Base-by-base conservation (phyloP, 2,329 filamentous ascomycete genomes). In the Trichoderma sp. region DNA sequence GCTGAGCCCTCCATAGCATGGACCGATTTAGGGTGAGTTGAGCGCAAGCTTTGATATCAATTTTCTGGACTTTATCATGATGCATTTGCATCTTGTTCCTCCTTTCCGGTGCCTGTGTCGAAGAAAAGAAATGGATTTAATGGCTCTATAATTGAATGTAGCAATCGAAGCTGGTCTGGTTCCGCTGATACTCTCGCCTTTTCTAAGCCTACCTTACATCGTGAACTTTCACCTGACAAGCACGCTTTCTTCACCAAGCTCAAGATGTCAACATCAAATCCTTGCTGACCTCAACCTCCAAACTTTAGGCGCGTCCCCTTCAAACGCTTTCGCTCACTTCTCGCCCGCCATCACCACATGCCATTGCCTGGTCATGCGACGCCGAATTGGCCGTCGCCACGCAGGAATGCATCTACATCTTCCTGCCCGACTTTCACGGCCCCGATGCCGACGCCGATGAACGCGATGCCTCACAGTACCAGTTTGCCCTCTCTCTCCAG, bases 301-400 rank as follows among this genome's bases (percentile, higher is more conserved):
- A 67, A 34, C 41, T 43, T 52, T 70, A 81, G 77, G 78, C 79
- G 51, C 78, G 81, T 7, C 81, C 82, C 1, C 77, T 87, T 9
- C 80, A 81, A 68, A 76, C 80, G 3, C 74, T 84, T 24, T 72
- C 74, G 54, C 73, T 84, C 21, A 74, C 75, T 44, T 78, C 79
- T 12, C 74, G 81, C 5, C 80, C 81, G 19, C 73, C 82, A 66
- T 78, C 79, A 30, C 77, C 77, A 5, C 79, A 79, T 65, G 74
- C 78, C 1, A 68, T 81, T 9, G 71, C 81, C 43, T 87, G 84
- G 82, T 87, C 85, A 24, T 81, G 81, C 67, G 85, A 87, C 61
- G 83, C 81, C 26, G 85, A 86, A 69, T 76, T 87, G 5, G 85
- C 84, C 41, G 78, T 86, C 39, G 81, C 80, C 2, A 81, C 82